Conservation (phyloP, 768 basidiomycete genomes). For the Russula compacta region DNA sequence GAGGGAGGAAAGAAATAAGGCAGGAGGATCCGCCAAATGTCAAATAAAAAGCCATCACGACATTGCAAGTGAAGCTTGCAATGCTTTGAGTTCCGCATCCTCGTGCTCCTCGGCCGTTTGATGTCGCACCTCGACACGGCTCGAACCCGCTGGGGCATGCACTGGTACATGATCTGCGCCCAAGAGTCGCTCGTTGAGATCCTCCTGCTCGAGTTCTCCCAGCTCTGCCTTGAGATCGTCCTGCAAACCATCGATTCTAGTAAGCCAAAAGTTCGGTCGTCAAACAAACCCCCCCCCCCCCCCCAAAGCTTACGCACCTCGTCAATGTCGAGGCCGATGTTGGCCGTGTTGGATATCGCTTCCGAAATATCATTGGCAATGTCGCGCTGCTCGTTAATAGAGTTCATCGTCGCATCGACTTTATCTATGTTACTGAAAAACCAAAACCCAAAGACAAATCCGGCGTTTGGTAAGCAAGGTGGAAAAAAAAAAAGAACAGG, state of each 20-base stretch:
- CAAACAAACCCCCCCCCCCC: neutral
- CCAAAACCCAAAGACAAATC: neutral
- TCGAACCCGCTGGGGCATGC: conserved; percentile 64
- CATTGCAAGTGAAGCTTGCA: conserved; percentile 86
- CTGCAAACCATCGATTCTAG: conserved; percentile 31
- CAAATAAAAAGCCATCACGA: conserved; percentile 24
- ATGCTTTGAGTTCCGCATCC: conserved; percentile 75
- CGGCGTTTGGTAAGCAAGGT: too few species aligned
- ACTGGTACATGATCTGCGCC: conserved; percentile 86
- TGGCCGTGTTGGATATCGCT: conserved; percentile 66
- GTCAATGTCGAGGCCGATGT: conserved; percentile 50
- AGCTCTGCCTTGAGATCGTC: conserved; percentile 73
- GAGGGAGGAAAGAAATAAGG: neutral
- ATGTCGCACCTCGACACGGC: conserved; percentile 25
- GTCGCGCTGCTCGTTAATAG: conserved; percentile 84
- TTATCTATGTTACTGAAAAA: conserved; percentile 64
- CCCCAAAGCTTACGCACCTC: conserved; percentile 43
- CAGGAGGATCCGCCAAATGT: neutral
- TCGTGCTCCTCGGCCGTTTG: conserved; percentile 78
- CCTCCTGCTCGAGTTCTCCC: conserved; percentile 80
- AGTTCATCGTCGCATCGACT: conserved; percentile 84
- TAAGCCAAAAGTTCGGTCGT: neutral
- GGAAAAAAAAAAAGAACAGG: too few species aligned
- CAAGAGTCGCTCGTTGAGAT: conserved; percentile 73
- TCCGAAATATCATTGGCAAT: conserved; percentile 89